These are phyloP conservation scores for Tieghemiomyces parasiticus DNA, from an alignment of 192 early-diverging fungal genomes.

Conservation along the genomic window DNA sequence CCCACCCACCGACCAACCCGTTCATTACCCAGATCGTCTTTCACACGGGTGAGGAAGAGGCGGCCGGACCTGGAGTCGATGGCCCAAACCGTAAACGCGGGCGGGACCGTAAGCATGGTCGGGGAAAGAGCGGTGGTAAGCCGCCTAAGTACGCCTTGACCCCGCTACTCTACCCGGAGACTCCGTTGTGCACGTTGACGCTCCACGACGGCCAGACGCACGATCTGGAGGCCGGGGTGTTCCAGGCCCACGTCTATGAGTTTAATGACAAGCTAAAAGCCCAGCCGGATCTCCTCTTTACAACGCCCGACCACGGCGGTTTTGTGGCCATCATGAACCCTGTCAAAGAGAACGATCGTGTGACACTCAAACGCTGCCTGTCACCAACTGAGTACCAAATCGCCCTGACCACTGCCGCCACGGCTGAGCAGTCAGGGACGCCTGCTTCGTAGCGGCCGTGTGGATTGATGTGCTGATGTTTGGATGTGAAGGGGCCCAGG, in stretches of 20 bases:
- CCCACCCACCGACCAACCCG: neutral
- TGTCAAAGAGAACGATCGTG: neutral
- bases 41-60: neutral
- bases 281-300: neutral
- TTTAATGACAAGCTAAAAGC: neutral
- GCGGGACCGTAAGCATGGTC: neutral
- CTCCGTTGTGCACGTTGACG: neutral
- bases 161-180: neutral
- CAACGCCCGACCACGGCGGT: neutral
- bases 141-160: neutral
- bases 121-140: neutral
- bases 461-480: too few relatives aligned
- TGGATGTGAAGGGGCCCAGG: too few relatives aligned
- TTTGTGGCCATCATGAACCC: neutral
- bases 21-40: neutral
- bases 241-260: neutral
- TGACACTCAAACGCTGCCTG: neutral
- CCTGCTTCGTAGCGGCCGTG: too few relatives aligned
- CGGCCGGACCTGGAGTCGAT: neutral
- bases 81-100: too few relatives aligned
- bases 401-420: too few relatives aligned
- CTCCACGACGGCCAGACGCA: neutral
- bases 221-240: neutral
- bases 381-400: neutral
- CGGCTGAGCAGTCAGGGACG: too few relatives aligned